Conservation (phyloP, 768 basidiomycete species). For the Suillus weaverae region DNA sequence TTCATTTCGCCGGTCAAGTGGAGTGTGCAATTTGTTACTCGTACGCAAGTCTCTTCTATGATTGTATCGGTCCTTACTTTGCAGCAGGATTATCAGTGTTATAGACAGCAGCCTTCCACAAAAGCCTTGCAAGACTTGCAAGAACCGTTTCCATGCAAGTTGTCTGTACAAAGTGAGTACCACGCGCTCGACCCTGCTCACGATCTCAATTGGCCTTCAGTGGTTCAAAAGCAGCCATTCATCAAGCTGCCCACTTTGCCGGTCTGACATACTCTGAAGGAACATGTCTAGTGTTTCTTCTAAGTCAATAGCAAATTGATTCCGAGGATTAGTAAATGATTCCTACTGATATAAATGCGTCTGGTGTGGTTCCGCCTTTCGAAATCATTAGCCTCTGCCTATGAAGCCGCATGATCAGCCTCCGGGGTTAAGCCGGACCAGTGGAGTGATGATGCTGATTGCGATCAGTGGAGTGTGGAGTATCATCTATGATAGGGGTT, state of each 20-base stretch:
- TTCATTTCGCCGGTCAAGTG: slow-evolving; percentile 93
- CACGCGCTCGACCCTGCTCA: not conserved
- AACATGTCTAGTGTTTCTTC: not conserved
- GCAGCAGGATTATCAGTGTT: slow-evolving; percentile 79
- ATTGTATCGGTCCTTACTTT: not conserved
- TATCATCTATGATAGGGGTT: not conserved
- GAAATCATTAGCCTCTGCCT: not conserved
- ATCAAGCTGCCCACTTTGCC: slow-evolving; percentile 88
- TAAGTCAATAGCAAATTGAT: not conserved
- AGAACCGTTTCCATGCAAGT: slow-evolving; percentile 89
- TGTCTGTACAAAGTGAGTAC: slow-evolving; percentile 82
- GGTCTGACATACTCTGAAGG: slow-evolving; percentile 73
- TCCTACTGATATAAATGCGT: not conserved
- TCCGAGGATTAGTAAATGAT: not conserved
- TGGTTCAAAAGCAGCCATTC: slow-evolving; percentile 92
- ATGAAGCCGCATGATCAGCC: not conserved
- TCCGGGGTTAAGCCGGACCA: not conserved
- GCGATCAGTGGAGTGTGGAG: not conserved
- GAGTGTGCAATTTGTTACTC: slow-evolving; percentile 98
- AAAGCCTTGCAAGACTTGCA: slow-evolving; percentile 92
- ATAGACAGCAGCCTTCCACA: slow-evolving; percentile 85
- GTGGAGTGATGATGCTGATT: not conserved
- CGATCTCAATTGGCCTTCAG: slow-evolving; percentile 35
- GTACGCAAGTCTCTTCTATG: slow-evolving; percentile 40
- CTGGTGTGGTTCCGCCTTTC: not conserved